Evolutionary conservation across 2,329 filamentous ascomycete genomes (phyloP), one percentile per base, ranked within the genome.

Genomic region (Hymenoscyphus linearis): DNA sequence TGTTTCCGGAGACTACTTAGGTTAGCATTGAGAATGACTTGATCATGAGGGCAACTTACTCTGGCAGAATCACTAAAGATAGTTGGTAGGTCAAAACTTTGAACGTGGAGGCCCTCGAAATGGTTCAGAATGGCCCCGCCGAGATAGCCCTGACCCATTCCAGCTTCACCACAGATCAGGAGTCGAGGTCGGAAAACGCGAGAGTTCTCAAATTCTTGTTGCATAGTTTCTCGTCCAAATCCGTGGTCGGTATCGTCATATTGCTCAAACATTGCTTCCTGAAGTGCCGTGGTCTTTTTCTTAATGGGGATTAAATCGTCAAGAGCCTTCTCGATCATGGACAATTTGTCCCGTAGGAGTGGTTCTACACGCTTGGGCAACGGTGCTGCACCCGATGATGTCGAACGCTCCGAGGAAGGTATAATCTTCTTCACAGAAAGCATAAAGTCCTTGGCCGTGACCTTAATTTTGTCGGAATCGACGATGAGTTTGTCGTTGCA

Each of bases 401-500:
- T 87, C 54, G 93, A 93, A 64, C 95, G 83, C 74, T 98, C 91
- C 0, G 95, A 98, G 0, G 95, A 98, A 6, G 95, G 95, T 12
- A 97, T 85, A 76, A 99, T 91, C 76, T 96, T 96, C 78, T 96
- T 96, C 72, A 97, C 87, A 0, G 93, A 96, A 14, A 97, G 83
- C 89, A 96, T 96, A 70, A 99, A 99, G 74, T 99, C 95, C 60
- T 95, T 95, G 4, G 95, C 91, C 52, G 90, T 87, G 40, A 99
- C 86, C 61, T 86, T 86, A 71, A 99, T 96, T 69, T 87, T 90
- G 63, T 84, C 83, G 0, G 93, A 88, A 68, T 97, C 87, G 61
- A 99, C 95, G 52, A 96, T 77, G 35, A 98, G 84, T 76, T 97
- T 97, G 73, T 96, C 87, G 66, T 90, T 87, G 0, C 93, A 93